Base-by-base conservation (phyloP, 495 filamentous ascomycete species). In the Aspergillus cavernicola region DNA sequence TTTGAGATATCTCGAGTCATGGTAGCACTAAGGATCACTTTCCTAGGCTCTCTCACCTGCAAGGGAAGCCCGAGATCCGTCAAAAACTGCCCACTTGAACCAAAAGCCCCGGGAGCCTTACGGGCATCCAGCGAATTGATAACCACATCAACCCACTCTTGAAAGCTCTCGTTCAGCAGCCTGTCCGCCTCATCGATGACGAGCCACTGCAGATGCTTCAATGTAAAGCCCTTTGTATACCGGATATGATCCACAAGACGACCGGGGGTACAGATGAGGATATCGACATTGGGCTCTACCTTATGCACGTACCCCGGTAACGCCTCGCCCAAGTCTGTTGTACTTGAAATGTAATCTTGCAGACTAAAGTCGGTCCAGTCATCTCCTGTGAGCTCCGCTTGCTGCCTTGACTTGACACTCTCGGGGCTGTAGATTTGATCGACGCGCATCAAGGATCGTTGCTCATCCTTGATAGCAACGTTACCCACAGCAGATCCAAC, bases 181-280 rank as follows among this genome's bases (percentile, higher is more conserved):
- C 92, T 84, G 68, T 97, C 93, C 0, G 92, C 93, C 71, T 98
- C 93, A 62, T 98, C 93, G 26, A 97, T 87, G 16, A 95, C 82
- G 16, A 92, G 76, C 90, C 90, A 97, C 56, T 85, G 80, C 6
- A 93, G 76, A 67, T 85, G 79, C 29, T 85, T 76, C 42, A 91
- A 73, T 3, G 76, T 82, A 61, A 96, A 95, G 2, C 92, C 88
- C 10, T 81, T 80, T 3, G 93, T 96, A 55, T 84, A 80, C 50
- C 84, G 83, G 49, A 97, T 76, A 70, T 98, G 89, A 62, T 97
- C 92, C 20, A 98, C 90, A 8, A 98, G 77, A 38, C 93, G 80
- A 52, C 95, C 93, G 0, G 93, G 93, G 0, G 93, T 98, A 63
- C 86, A 92, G 31, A 98, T 88, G 11, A 98, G 81, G 50, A 98